Evolutionary conservation across 768 basidiomycete species (phyloP).

Genomic region (Suillus spraguei): DNA sequence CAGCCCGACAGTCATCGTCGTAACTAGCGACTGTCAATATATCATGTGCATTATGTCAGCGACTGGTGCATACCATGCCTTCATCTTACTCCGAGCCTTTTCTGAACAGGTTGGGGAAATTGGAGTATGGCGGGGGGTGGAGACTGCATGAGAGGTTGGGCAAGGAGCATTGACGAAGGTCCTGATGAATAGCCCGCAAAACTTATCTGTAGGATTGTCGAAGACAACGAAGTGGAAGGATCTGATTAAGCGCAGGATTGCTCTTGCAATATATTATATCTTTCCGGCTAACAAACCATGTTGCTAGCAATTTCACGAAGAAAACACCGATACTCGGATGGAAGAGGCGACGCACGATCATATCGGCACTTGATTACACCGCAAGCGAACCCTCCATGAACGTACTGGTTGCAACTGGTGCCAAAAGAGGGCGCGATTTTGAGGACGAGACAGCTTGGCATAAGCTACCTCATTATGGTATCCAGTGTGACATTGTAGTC

Average conservation of each 20-base stretch:
- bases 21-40: conserved; percentile 2
- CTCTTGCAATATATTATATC: not conserved
- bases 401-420: not conserved
- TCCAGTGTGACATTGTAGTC: conserved; percentile 35
- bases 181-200: not conserved
- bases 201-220: not conserved
- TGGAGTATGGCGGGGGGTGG: not conserved
- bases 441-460: not conserved
- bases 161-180: not conserved
- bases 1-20: not conserved
- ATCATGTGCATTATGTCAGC: not conserved
- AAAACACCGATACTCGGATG: not conserved
- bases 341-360: not conserved
- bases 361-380: too few species aligned
- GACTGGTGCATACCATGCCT: not conserved
- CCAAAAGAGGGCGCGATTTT: not conserved
- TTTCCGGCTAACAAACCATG: not conserved
- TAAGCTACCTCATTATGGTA: conserved; percentile 27
- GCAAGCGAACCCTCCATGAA: not conserved
- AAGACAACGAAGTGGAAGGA: not conserved
- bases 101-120: not conserved
- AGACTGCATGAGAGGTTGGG: not conserved
- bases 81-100: not conserved
- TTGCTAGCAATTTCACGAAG: not conserved
- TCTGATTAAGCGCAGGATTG: not conserved